A percentile compares a stretch with the other conserved stretches of the same genome.
These are phyloP conservation scores for Kluyveromyces nonfermentans DNA, from an alignment of 805 yeast species.

Conservation along the genomic window DNA sequence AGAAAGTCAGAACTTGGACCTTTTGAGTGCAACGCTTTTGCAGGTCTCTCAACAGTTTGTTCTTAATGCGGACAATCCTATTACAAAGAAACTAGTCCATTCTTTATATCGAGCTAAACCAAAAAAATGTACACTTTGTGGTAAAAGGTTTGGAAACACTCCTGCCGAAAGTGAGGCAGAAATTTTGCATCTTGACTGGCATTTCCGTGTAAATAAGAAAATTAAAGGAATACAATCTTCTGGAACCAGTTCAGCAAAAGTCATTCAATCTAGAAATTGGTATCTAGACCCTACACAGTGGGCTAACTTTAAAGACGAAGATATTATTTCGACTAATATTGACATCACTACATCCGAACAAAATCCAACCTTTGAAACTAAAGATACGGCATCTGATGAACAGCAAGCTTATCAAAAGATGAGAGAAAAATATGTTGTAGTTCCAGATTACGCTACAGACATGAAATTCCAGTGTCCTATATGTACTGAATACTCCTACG, in stretches of 20 bases:
- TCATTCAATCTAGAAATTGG: constrained; percentile 74
- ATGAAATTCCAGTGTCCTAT: constrained; percentile 55
- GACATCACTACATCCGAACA: constrained; percentile 5
- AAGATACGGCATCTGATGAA: constrained; percentile 9
- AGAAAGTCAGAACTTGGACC: constrained; percentile 21
- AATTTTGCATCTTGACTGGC: constrained; percentile 87
- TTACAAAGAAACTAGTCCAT: constrained; percentile 22
- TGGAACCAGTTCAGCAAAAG: constrained; percentile 19
- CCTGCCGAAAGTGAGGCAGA: constrained; percentile 43
- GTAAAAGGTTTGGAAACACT: constrained; percentile 67
- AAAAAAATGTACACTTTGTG: constrained; percentile 81
- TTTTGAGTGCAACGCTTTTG: constrained; percentile 21
- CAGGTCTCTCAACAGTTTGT: constrained; percentile 30
- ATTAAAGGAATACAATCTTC: constrained; percentile 35
- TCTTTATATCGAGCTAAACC: constrained; percentile 37
- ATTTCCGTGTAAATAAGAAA: constrained; percentile 77
- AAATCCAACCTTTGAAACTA: constrained; percentile 3
- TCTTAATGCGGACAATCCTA: constrained; percentile 17
- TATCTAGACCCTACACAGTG: constrained; percentile 64
- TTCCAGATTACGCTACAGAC: constrained; percentile 54
- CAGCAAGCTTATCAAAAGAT: constrained; percentile 23
- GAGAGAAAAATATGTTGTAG: constrained; percentile 45
- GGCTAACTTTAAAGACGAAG: constrained; percentile 65
- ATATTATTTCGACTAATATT: constrained; percentile 35
- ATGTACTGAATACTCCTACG: constrained; percentile 55